phyloP scores from a whole-genome alignment of 768 basidiomycete genomes.

The Lactarius psammicola region DNA sequence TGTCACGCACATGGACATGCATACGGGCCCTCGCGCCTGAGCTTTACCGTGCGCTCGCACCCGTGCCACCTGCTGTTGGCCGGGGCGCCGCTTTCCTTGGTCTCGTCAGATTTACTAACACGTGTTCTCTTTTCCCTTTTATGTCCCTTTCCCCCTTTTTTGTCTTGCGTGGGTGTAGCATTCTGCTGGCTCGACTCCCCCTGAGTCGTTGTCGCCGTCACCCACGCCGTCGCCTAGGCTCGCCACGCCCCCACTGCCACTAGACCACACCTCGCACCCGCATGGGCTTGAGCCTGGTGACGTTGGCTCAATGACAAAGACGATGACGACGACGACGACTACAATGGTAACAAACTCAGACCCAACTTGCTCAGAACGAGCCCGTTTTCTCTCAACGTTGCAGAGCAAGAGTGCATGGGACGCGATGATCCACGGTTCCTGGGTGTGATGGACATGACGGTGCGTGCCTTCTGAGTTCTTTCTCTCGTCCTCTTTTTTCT shows the following conservation, averaged over 20 bases:
- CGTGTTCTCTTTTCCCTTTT: slow-evolving; percentile 15
- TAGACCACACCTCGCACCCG: slow-evolving; percentile 12
- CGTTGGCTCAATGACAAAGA: background rate
- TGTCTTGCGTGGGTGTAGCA: slow-evolving; percentile 6
- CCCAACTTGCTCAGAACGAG: slow-evolving; percentile 38
- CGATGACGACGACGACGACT: background rate
- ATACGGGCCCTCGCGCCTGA: slow-evolving; percentile 41
- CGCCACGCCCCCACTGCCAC: slow-evolving; percentile 22
- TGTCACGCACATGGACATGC: slow-evolving; percentile 22
- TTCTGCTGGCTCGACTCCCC: slow-evolving; percentile 16
- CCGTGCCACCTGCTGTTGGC: slow-evolving; percentile 22
- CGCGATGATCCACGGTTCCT: slow-evolving; percentile 64
- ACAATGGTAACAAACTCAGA: background rate
- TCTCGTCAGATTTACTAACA: slow-evolving; percentile 12
- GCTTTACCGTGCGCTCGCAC: slow-evolving; percentile 37
- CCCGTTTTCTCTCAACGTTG: slow-evolving; percentile 56
- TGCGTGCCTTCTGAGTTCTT: background rate
- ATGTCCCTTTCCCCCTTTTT: background rate
- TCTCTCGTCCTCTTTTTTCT: background rate
- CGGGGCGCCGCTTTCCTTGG: slow-evolving; percentile 20
- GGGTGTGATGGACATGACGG: slow-evolving; percentile 41
- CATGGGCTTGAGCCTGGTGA: slow-evolving; percentile 10
- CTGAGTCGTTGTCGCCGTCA: slow-evolving; percentile 20
- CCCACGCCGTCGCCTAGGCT: slow-evolving; percentile 20
- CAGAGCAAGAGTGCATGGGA: slow-evolving; percentile 66